A percentile compares a stretch with the other conserved stretches of the same genome.
phyloP scores from a whole-genome alignment of 495 filamentous ascomycete genomes.

The Aspergillus saccharolyticus region DNA sequence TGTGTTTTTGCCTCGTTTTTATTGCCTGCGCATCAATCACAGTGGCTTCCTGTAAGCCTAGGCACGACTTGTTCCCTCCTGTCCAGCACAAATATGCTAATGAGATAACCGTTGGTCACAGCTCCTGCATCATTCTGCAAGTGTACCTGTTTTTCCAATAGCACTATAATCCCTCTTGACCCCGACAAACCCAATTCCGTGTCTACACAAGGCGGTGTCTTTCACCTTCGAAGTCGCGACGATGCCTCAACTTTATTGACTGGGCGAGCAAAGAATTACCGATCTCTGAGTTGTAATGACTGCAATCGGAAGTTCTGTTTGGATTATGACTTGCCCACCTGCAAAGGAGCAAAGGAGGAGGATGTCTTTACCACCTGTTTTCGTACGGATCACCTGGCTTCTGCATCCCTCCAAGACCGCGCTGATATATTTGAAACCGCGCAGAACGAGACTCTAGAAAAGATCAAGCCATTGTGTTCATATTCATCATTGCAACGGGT shows the following conservation, averaged over 20 bases:
- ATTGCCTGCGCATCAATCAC: conserved; percentile 24
- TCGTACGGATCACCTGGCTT: conserved; percentile 44
- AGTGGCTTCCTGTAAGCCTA: conserved; percentile 29
- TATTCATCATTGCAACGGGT: conserved; percentile 84
- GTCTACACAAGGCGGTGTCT: conserved; percentile 19
- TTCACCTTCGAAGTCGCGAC: conserved; percentile 23
- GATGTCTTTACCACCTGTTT: conserved; percentile 90
- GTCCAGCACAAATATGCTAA: not conserved
- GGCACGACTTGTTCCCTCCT: not conserved
- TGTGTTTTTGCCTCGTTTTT: conserved; percentile 22
- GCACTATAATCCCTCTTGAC: conserved; percentile 68
- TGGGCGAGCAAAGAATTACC: conserved; percentile 30
- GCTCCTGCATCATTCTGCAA: conserved; percentile 90
- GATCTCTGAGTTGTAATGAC: conserved; percentile 62
- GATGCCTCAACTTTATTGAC: conserved; percentile 11
- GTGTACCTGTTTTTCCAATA: conserved; percentile 91
- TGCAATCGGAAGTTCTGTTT: conserved; percentile 93
- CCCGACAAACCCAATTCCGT: conserved; percentile 24
- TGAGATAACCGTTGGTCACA: conserved; percentile 6
- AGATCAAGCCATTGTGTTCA: conserved; percentile 85
- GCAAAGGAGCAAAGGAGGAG: conserved; percentile 76
- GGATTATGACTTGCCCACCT: conserved; percentile 76
- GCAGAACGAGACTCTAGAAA: conserved; percentile 80
- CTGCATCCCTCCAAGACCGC: not conserved
- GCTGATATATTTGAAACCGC: conserved; percentile 20